Evolutionary conservation across 306 rosid species (phyloP).

Genomic region (Cicer yamashitae): DNA sequence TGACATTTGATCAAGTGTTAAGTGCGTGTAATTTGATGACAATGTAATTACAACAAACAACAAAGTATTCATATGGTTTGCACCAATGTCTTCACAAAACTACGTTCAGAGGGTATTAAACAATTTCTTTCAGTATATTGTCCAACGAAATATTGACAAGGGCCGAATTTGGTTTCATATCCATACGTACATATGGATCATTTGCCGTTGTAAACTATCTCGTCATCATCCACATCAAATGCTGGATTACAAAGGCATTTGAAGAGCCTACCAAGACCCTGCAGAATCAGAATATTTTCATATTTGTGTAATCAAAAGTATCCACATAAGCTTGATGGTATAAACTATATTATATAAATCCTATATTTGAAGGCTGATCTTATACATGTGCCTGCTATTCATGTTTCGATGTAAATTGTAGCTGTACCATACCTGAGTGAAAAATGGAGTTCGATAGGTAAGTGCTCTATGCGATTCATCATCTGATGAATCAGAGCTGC

Average conservation of each 20-base stretch:
- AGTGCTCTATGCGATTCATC: constrained; percentile 74
- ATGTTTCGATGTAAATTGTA: no score
- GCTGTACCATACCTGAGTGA: constrained; percentile 67
- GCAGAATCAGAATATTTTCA: constrained; percentile 39
- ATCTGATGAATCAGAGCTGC: constrained; percentile 76
- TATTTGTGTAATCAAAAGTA: not conserved
- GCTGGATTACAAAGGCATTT: constrained; percentile 99
- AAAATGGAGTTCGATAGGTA: constrained; percentile 80
- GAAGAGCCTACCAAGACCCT: constrained; percentile 93
- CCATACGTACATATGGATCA: constrained; percentile 41
- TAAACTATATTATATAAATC: not conserved
- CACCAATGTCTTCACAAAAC: constrained; percentile 38
- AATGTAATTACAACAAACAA: constrained; percentile 41
- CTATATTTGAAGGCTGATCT: constrained; percentile 1
- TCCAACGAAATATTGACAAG: constrained; percentile 32
- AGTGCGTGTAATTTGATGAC: constrained; percentile 40
- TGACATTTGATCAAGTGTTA: constrained; percentile 23
- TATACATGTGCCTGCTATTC: not conserved
- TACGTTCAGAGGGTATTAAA: constrained; percentile 14
- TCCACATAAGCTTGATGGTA: constrained; percentile 15
- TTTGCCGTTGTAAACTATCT: constrained; percentile 79
- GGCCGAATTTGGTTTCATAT: constrained; percentile 32
- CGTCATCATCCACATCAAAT: constrained; percentile 94
- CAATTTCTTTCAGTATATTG: constrained; percentile 24
- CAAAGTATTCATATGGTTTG: constrained; percentile 29